These are phyloP conservation scores for Melampsora americana DNA, from an alignment of 1,284 basidiomycete genomes.

Conservation along the genomic window DNA sequence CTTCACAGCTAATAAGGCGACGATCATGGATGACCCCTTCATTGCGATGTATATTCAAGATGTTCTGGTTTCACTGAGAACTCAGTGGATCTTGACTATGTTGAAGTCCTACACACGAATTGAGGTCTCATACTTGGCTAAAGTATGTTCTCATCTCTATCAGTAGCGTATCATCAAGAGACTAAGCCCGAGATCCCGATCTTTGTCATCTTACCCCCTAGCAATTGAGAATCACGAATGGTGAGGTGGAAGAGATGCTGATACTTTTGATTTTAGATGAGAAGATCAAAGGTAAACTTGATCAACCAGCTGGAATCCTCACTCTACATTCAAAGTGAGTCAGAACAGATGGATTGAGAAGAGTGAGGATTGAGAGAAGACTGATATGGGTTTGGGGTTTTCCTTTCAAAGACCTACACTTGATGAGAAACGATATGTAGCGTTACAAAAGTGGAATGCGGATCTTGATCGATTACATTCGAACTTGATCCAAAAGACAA, in stretches of 20 bases:
- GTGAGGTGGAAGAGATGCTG: slow-evolving; percentile 87
- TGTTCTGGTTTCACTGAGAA: slow-evolving; percentile 51
- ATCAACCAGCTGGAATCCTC: slow-evolving; percentile 86
- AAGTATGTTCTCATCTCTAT: slow-evolving; percentile 17
- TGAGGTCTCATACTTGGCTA: slow-evolving; percentile 48
- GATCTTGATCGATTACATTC: slow-evolving; percentile 70
- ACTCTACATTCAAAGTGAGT: slow-evolving; percentile 65
- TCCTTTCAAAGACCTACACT: slow-evolving; percentile 66
- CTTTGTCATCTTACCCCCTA: slow-evolving; percentile 53
- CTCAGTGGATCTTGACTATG: slow-evolving; percentile 53
- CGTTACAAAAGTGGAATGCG: slow-evolving; percentile 74
- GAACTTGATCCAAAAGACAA: slow-evolving; percentile 66
- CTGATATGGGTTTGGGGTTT: slow-evolving; percentile 28
- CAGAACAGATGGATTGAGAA: not conserved
- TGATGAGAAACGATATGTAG: slow-evolving; percentile 75
- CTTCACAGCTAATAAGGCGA: slow-evolving; percentile 48
- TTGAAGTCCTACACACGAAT: slow-evolving; percentile 52
- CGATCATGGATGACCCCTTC: slow-evolving; percentile 52
- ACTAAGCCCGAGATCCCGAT: not conserved
- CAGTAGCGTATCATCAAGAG: not conserved
- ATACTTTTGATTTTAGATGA: slow-evolving; percentile 91
- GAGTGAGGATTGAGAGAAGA: slow-evolving; percentile 19
- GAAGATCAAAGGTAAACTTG: slow-evolving; percentile 89
- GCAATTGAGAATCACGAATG: slow-evolving; percentile 84
- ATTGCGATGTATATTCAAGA: slow-evolving; percentile 53